Conservation (phyloP, 768 basidiomycete species). For the Coprinopsis strossmayeri region DNA sequence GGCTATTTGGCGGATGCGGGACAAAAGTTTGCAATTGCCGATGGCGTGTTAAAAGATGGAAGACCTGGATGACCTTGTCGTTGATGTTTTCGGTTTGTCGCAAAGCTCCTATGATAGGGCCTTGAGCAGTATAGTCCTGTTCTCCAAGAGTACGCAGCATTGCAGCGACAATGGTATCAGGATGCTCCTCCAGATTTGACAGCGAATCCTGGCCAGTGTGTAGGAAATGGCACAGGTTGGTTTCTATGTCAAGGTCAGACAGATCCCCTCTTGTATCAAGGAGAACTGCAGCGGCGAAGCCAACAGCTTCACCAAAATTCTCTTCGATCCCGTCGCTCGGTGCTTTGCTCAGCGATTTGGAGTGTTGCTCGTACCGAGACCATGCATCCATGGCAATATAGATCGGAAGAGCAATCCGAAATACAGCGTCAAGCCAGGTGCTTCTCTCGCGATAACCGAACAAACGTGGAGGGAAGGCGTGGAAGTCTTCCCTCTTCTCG, state of each 20-base stretch:
- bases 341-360: constrained; percentile 49
- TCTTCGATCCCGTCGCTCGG: constrained; percentile 43
- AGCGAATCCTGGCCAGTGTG: constrained; percentile 9
- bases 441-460: constrained; percentile 70
- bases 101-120: constrained; percentile 45
- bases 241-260: constrained; percentile 9
- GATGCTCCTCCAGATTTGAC: constrained; percentile 23
- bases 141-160: constrained; percentile 63
- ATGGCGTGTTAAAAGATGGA: constrained; percentile 45
- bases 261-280: constrained; percentile 26
- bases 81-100: constrained; percentile 23
- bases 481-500: constrained; percentile 38
- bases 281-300: constrained; percentile 47
- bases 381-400: constrained; percentile 45
- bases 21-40: constrained; percentile 41
- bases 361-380: constrained; percentile 52
- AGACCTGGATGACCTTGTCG: constrained; percentile 34
- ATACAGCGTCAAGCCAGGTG: constrained; percentile 61
- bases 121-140: constrained; percentile 50
- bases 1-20: constrained; percentile 61
- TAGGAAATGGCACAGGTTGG: constrained; percentile 9
- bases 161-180: constrained; percentile 52
- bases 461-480: constrained; percentile 61
- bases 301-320: constrained; percentile 69
- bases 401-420: constrained; percentile 60